Evolutionary conservation across 306 rosid genomes (phyloP).

Genomic region (Cicer bijugum): DNA sequence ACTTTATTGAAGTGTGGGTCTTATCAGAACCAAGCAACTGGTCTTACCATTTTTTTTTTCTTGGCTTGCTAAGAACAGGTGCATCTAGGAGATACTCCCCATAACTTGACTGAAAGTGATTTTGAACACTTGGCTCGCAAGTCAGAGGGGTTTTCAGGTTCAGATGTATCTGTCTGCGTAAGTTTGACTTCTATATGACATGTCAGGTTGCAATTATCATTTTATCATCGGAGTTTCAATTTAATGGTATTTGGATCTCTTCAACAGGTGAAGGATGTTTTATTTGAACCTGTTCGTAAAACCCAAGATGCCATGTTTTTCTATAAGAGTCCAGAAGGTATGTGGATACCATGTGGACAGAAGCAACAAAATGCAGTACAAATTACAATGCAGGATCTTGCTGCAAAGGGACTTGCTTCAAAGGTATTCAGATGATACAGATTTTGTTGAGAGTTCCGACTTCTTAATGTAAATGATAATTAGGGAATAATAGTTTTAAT

Average conservation of each 20-base stretch:
- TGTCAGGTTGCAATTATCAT: constrained; percentile 25
- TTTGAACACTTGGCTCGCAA: constrained; percentile 79
- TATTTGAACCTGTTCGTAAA: constrained; percentile 98
- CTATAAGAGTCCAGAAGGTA: constrained; percentile 60
- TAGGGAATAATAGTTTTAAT: constrained; percentile 2
- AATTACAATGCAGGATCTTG: constrained; percentile 86
- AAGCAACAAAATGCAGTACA: constrained; percentile 81
- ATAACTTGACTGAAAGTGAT: constrained; percentile 83
- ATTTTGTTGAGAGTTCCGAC: constrained; percentile 20
- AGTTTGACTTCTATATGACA: constrained; percentile 49
- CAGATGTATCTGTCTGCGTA: constrained; percentile 97
- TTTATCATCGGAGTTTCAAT: constrained; percentile 15
- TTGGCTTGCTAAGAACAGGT: constrained; percentile 63
- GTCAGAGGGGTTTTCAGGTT: constrained; percentile 96
- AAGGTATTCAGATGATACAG: constrained; percentile 60
- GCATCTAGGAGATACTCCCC: constrained; percentile 98
- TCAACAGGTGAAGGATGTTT: constrained; percentile 93
- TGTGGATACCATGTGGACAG: constrained; percentile 94
- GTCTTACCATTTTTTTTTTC: constrained; percentile 33
- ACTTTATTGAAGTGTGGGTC: constrained; percentile 13
- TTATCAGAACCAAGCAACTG: constrained; percentile 30
- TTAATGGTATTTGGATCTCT: constrained; percentile 17
- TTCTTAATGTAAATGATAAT: constrained; percentile 7
- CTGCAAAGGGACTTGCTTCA: constrained; percentile 77
- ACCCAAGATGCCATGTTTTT: constrained; percentile 99